These are phyloP conservation scores for Amaranthus hypochondriacus DNA, from an alignment of 148 eudicot species.

Conservation along the genomic window DNA sequence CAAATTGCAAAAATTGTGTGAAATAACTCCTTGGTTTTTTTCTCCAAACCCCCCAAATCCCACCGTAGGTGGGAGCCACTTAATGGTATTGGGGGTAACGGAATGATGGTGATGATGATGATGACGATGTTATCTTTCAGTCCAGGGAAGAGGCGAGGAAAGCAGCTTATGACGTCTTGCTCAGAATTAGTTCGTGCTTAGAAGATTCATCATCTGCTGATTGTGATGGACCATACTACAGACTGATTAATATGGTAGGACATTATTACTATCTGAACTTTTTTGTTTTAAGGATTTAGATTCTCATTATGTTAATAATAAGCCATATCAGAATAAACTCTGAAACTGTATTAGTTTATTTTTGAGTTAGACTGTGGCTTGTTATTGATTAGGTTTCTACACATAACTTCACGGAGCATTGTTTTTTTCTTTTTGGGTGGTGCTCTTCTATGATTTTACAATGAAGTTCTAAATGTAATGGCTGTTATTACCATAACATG, in stretches of 20 bases:
- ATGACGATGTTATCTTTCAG: conserved; percentile 23
- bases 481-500: not conserved
- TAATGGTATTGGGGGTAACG: no score
- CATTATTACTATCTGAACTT: not conserved
- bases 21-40: not conserved
- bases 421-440: not conserved
- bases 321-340: not conserved
- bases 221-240: conserved; percentile 45
- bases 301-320: not conserved
- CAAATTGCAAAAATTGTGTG: conserved; percentile 1
- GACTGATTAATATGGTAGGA: conserved; percentile 68
- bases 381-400: not conserved
- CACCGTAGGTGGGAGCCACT: no score
- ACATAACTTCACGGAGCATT: not conserved
- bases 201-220: conserved; percentile 36
- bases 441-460: not conserved
- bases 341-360: not conserved
- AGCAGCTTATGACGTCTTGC: conserved; percentile 72
- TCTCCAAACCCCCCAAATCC: not conserved
- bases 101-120: no score
- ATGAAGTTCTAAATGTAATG: not conserved
- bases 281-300: no score
- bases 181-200: conserved; percentile 55
- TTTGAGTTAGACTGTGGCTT: conserved; percentile 1
- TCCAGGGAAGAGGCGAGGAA: conserved; percentile 79